Percentiles rank a stretch among this genome's conserved stretches.
phyloP scores from a whole-genome alignment of 2,329 filamentous ascomycete genomes.

The Fusarium pseudograminearum region DNA sequence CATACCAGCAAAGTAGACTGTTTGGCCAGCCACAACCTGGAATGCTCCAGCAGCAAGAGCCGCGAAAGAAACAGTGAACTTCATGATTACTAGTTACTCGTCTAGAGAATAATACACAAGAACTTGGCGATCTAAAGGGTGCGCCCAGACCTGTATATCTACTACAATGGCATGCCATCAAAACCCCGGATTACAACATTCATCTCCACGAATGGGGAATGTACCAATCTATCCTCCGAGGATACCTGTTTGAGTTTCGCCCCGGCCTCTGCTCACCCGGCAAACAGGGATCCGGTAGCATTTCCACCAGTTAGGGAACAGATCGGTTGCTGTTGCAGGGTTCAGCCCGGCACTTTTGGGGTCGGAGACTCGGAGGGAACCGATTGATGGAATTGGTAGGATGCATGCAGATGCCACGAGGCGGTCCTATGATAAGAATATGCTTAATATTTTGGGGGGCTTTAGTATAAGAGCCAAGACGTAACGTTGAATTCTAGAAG shows the following conservation, averaged over 20 bases:
- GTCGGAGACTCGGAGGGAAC: not conserved
- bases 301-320: constrained; percentile 30
- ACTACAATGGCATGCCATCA: not conserved
- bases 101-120: not conserved
- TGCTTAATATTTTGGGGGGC: not conserved
- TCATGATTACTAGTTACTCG: constrained; percentile 34
- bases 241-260: constrained; percentile 20
- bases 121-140: not conserved
- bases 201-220: constrained; percentile 18
- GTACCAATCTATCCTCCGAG: constrained; percentile 24
- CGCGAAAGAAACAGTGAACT: constrained; percentile 34
- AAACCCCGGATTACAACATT: not conserved
- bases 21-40: constrained; percentile 23
- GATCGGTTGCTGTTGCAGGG: not conserved
- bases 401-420: not conserved
- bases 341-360: constrained; percentile 12
- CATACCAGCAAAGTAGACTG: constrained; percentile 61
- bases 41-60: constrained; percentile 36
- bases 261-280: constrained; percentile 8
- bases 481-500: not conserved
- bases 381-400: constrained; percentile 33
- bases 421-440: not conserved
- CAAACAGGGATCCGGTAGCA: constrained; percentile 14
- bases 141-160: constrained; percentile 18
- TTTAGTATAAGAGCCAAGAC: not conserved